Conservation (phyloP, 2,329 filamentous ascomycete genomes). For the Remersonia thermophila region DNA sequence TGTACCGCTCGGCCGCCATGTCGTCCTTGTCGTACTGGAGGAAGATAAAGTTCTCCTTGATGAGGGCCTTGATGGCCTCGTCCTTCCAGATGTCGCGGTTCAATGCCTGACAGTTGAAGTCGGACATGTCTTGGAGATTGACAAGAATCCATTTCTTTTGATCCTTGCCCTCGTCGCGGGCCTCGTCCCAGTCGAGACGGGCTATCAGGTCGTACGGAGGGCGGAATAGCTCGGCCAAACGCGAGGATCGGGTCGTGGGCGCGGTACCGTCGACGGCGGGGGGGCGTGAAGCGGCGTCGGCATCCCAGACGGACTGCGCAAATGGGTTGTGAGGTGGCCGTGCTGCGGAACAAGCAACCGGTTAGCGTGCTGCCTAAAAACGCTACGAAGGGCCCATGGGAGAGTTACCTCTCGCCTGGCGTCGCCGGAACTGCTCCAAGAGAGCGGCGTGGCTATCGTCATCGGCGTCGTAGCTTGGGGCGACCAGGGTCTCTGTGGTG, state of each 20-base stretch:
- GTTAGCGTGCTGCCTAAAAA: no score
- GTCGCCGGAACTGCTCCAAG: conserved; percentile 50
- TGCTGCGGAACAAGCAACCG: conserved; percentile 2
- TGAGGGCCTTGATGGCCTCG: conserved; percentile 58
- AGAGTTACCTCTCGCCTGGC: conserved; percentile 13
- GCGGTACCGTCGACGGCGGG: conserved; percentile 26
- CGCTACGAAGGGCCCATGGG: neutral
- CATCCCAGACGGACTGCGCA: conserved; percentile 28
- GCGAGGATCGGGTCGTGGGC: conserved; percentile 58
- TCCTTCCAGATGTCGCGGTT: conserved; percentile 98
- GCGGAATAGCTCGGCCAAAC: conserved; percentile 82
- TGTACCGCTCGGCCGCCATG: conserved; percentile 62
- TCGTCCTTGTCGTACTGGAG: conserved; percentile 88
- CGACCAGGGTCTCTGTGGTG: conserved; percentile 84
- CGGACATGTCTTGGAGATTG: conserved; percentile 84
- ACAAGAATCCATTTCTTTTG: conserved; percentile 89
- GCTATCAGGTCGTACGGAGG: conserved; percentile 87
- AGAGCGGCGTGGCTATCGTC: conserved; percentile 43
- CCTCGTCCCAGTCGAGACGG: conserved; percentile 67
- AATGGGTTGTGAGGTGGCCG: conserved; percentile 25
- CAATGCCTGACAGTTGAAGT: conserved; percentile 88
- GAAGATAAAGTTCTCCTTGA: conserved; percentile 90
- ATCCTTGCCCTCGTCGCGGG: conserved; percentile 73
- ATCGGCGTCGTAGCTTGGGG: conserved; percentile 46
- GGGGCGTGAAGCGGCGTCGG: conserved; percentile 14